Percentiles rank a stretch among this genome's conserved stretches.
Conservation (phyloP, 1,139 yeast species). For the Debaryomycetaceae sp. region DNA sequence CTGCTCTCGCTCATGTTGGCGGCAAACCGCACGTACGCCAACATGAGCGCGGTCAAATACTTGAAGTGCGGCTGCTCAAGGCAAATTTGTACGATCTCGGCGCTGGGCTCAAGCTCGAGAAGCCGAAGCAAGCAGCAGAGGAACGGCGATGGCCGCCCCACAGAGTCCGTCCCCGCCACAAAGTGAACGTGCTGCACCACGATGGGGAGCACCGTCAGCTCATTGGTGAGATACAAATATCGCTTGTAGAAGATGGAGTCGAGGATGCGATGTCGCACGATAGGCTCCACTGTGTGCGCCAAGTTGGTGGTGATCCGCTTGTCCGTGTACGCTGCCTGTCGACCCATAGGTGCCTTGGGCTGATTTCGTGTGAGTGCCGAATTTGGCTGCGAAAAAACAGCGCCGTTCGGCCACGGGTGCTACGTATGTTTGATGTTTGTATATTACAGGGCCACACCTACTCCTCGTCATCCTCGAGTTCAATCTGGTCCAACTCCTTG, state of each 20-base stretch:
- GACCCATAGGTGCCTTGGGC: slow-evolving; percentile 3
- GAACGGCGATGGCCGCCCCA: slow-evolving; percentile 56
- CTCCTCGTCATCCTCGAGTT: slow-evolving; percentile 22
- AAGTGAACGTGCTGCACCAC: slow-evolving; percentile 34
- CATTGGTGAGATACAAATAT: slow-evolving; percentile 55
- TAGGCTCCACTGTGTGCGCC: slow-evolving; percentile 58
- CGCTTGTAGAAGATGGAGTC: slow-evolving; percentile 70
- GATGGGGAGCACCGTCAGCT: slow-evolving; percentile 39
- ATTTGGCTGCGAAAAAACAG: slow-evolving; percentile 3
- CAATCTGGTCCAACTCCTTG: slow-evolving; percentile 30
- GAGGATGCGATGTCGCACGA: slow-evolving; percentile 61
- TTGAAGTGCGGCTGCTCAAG: slow-evolving; percentile 59
- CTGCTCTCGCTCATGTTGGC: slow-evolving; percentile 24
- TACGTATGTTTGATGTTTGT: no score
- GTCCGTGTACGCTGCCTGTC: slow-evolving; percentile 21
- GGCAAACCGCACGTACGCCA: slow-evolving; percentile 54
- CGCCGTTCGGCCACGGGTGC: no score
- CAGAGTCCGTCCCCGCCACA: slow-evolving; percentile 48
- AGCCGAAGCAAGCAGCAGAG: slow-evolving; percentile 60
- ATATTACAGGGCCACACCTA: no score
- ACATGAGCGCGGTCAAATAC: slow-evolving; percentile 58
- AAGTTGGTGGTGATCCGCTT: slow-evolving; percentile 37
- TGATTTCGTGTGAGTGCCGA: not conserved
- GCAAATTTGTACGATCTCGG: slow-evolving; percentile 48
- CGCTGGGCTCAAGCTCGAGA: slow-evolving; percentile 57